Conservation (phyloP, 2,329 filamentous ascomycete species). For the Ophiostoma tasmaniense region DNA sequence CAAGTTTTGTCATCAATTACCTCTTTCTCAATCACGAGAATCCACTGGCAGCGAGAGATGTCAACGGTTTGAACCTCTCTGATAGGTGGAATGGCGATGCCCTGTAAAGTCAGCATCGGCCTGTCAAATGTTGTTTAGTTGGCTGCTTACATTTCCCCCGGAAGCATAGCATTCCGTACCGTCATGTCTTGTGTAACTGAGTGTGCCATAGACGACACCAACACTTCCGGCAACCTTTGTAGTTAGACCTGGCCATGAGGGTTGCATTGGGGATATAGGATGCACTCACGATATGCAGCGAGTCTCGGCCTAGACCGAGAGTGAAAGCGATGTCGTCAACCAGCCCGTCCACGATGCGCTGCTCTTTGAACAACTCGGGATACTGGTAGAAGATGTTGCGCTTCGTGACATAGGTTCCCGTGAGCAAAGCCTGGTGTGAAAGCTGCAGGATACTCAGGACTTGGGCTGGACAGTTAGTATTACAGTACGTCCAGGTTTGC, state of each 20-base stretch:
- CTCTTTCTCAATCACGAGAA: slow-evolving; percentile 73
- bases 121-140: no score
- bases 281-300: slow-evolving; percentile 57
- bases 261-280: neutral
- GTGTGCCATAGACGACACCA: slow-evolving; percentile 56
- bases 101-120: slow-evolving; percentile 33
- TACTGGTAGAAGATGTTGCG: slow-evolving; percentile 76
- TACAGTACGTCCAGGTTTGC: neutral
- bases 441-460: slow-evolving; percentile 51
- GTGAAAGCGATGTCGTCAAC: slow-evolving; percentile 69
- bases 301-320: slow-evolving; percentile 52
- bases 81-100: slow-evolving; percentile 50
- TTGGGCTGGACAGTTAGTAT: slow-evolving; percentile 35
- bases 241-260: neutral
- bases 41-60: slow-evolving; percentile 47
- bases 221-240: slow-evolving; percentile 64
- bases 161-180: slow-evolving; percentile 19
- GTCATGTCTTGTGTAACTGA: slow-evolving; percentile 33
- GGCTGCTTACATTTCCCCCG: slow-evolving; percentile 11
- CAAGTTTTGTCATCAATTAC: neutral
- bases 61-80: slow-evolving; percentile 42
- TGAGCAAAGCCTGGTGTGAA: slow-evolving; percentile 49
- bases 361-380: slow-evolving; percentile 60
- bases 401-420: slow-evolving; percentile 51
- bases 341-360: slow-evolving; percentile 59